Evolutionary conservation across 192 early-diverging fungal species (phyloP).

Genomic region (Pilobolus umbonatus): DNA sequence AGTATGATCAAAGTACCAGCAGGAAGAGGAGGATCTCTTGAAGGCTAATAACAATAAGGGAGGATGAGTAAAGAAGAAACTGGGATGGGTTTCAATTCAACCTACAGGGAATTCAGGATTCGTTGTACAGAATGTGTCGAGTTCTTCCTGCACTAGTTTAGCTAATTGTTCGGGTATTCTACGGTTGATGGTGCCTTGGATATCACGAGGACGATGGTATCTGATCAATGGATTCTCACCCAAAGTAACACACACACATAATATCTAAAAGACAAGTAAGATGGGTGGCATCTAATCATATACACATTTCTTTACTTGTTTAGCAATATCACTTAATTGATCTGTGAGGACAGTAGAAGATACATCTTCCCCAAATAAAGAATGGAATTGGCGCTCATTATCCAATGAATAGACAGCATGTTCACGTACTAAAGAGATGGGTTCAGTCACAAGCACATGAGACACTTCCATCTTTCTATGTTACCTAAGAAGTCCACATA

Average conservation of each 20-base stretch:
- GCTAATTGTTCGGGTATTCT: conserved; percentile 75
- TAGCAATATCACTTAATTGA: conserved; percentile 47
- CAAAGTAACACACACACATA: conserved; percentile 81
- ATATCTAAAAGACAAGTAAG: conserved; percentile 47
- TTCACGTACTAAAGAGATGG: conserved; percentile 25
- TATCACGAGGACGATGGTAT: conserved; percentile 77
- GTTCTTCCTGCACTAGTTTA: conserved; percentile 72
- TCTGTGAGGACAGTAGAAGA: conserved; percentile 28
- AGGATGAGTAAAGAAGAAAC: background rate
- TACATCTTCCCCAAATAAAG: conserved; percentile 16
- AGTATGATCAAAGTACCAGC: conserved; percentile 82
- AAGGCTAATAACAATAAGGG: conserved; percentile 28
- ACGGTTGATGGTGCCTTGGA: conserved; percentile 53
- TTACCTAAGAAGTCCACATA: conserved; percentile 80
- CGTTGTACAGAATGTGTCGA: conserved; percentile 71
- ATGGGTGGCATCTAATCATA: background rate
- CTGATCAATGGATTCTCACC: conserved; percentile 92
- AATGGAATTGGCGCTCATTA: conserved; percentile 20
- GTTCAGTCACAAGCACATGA: background rate
- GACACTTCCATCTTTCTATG: background rate
- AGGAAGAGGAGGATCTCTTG: conserved; percentile 42
- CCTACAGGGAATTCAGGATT: conserved; percentile 61
- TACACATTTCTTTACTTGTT: conserved; percentile 41
- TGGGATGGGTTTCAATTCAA: background rate
- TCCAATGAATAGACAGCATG: conserved; percentile 29